phyloP scores from a whole-genome alignment of 371 early-diverging fungal genomes.

The Mucor saturninus region DNA sequence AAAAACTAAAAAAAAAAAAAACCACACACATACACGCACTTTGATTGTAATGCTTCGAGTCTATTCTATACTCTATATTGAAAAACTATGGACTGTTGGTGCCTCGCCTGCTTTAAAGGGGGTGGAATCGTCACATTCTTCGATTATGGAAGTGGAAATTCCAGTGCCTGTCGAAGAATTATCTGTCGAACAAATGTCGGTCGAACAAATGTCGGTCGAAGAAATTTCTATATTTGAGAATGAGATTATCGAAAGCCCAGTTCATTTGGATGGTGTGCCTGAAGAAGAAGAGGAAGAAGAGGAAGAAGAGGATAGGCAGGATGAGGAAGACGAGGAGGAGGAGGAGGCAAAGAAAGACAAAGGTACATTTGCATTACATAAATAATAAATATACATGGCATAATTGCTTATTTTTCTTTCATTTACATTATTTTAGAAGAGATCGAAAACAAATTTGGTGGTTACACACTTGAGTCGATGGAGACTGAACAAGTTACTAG shows the following conservation, averaged over 20 bases:
- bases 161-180: background rate
- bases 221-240: background rate
- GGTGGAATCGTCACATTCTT: background rate
- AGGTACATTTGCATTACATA: slow-evolving; percentile 2
- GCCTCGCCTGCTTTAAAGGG: background rate
- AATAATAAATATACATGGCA: slow-evolving; percentile 3
- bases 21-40: background rate
- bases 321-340: slow-evolving; percentile 1
- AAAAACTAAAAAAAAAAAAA: background rate
- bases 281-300: slow-evolving; percentile 5
- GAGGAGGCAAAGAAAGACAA: background rate
- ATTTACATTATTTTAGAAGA: background rate
- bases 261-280: background rate
- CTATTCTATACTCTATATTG: slow-evolving; percentile 25
- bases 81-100: slow-evolving; percentile 21
- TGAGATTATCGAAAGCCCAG: too few species aligned
- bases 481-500: background rate
- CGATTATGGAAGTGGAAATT: background rate
- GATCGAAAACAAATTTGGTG: background rate
- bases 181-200: too few species aligned
- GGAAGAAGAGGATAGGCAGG: too few species aligned
- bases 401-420: background rate
- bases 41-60: slow-evolving; percentile 25
- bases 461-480: background rate
- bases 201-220: background rate